Conservation (phyloP, 2,329 filamentous ascomycete species). For the Verticillium zaregamsianum region DNA sequence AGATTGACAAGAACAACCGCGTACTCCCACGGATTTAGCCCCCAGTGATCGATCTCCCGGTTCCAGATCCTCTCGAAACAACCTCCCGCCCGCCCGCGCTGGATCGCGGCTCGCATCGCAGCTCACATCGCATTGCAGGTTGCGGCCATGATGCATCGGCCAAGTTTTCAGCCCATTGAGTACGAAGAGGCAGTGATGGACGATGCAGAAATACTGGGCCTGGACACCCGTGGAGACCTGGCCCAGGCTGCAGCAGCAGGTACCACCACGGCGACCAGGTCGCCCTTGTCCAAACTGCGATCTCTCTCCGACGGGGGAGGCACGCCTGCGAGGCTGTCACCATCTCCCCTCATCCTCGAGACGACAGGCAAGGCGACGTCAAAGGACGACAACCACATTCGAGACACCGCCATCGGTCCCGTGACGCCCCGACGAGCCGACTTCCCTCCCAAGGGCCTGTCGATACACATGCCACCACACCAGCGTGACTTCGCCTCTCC, state of each 20-base stretch:
- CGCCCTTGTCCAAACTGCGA: constrained; percentile 49
- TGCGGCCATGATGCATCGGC: background rate
- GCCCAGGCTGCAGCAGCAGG: constrained; percentile 2
- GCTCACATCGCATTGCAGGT: background rate
- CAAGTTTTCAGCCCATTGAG: constrained; percentile 4
- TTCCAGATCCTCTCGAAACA: background rate
- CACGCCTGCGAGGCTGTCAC: constrained; percentile 52
- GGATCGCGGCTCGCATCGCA: background rate
- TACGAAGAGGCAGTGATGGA: constrained; percentile 31
- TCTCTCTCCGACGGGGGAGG: constrained; percentile 62
- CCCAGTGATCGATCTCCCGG: background rate
- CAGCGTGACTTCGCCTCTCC: constrained; percentile 37
- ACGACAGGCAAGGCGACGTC: constrained; percentile 47
- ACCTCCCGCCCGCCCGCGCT: background rate
- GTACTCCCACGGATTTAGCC: background rate
- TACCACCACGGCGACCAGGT: constrained; percentile 17
- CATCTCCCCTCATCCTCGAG: constrained; percentile 53
- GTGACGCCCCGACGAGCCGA: constrained; percentile 69
- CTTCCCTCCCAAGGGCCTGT: constrained; percentile 59
- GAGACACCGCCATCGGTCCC: constrained; percentile 38
- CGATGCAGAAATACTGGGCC: constrained; percentile 8
- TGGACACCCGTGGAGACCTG: constrained; percentile 8
- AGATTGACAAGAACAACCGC: background rate
- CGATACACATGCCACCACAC: constrained; percentile 62
- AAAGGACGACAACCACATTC: constrained; percentile 63